These are phyloP conservation scores for Curvularia spicifera DNA, from an alignment of 2,329 filamentous ascomycete species.

Conservation along the genomic window DNA sequence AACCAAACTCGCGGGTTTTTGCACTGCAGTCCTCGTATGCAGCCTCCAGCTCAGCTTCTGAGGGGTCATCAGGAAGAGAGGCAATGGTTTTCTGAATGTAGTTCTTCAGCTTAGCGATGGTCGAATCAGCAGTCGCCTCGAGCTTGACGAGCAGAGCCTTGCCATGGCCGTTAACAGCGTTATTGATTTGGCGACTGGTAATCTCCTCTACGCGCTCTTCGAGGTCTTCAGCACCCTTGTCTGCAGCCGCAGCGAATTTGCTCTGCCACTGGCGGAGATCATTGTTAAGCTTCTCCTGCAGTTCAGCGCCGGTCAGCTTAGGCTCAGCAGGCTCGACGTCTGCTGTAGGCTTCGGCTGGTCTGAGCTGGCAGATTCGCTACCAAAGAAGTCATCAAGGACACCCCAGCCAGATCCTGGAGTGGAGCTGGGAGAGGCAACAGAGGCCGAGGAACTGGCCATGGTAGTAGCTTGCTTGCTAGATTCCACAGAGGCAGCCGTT, in stretches of 20 bases:
- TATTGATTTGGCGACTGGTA: conserved; percentile 71
- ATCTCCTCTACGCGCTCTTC: conserved; percentile 71
- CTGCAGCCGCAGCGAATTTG: conserved; percentile 84
- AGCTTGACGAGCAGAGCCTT: conserved; percentile 71
- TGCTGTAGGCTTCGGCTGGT: conserved; percentile 23
- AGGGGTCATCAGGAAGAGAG: conserved; percentile 64
- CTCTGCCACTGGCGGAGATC: conserved; percentile 87
- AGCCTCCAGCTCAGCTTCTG: conserved; percentile 58
- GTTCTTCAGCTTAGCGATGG: conserved; percentile 69
- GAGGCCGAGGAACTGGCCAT: conserved; percentile 31
- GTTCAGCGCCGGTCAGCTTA: conserved; percentile 47
- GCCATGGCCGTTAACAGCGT: conserved; percentile 70
- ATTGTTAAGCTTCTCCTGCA: conserved; percentile 69
- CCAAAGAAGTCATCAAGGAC: conserved; percentile 42
- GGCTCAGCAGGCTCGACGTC: conserved; percentile 28
- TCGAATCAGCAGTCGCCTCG: conserved; percentile 68
- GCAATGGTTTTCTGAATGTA: conserved; percentile 65
- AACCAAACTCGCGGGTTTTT: conserved; percentile 70
- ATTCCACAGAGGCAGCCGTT: conserved; percentile 23
- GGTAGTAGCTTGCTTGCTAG: conserved; percentile 29
- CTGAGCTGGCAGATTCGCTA: conserved; percentile 31
- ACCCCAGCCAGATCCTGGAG: conserved; percentile 37
- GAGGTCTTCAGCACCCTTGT: conserved; percentile 78
- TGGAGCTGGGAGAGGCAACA: conserved; percentile 28
- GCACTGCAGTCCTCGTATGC: conserved; percentile 60